Base-by-base conservation (phyloP, 192 early-diverging fungal genomes). In the Coemansia sp. region DNA sequence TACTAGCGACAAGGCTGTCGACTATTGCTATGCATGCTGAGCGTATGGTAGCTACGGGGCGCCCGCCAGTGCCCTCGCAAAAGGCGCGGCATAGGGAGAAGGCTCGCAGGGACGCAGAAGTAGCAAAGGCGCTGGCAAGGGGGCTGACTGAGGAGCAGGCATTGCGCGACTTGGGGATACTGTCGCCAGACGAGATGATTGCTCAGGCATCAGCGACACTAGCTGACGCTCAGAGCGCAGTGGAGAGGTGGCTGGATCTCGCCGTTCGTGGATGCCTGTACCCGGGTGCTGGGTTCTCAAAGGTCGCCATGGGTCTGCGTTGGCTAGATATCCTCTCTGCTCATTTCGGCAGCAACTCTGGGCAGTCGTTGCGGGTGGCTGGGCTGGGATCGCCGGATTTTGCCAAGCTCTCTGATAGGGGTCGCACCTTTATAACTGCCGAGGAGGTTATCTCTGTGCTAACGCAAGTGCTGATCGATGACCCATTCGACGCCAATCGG, bases 401-500 rank as follows among this genome's bases (percentile, higher is more conserved):
- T 70, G 26, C 14, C 0, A 28, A 18, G 11, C 18, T 59, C 21
- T 24, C 45, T 38, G 39, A 16, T 1, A 13, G 20, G n/a, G 20
- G 31, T 33, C 45, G 20, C 2, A 14, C 51, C 0, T 16, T 16
- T 23, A 68, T 82, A n/a, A 65, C 62, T 5, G 79, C 74, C 3
- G 62, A 70, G 11, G 74, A 82, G 43, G 60, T 77, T 3, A 62
- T 82, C 33, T 59, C 74, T 9, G 69, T 88, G n/a, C 69, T 93
- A 28, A 71, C 89, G 8, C 76, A 85, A 39, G 83, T 83, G 9
- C 77, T 93, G 35, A 76, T 86, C 59, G 86, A 82, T 56, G 74
- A 89, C 59, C 76, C 88, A 1, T 94, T 89, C 61, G 91, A 92
- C 26, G 86, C 86, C n/a, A 95, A 90, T 66, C 86, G 93, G 9